Percentiles rank a stretch among this genome's conserved stretches.
phyloP scores from a whole-genome alignment of 2,329 filamentous ascomycete species.

The Fusarium nygamai region DNA sequence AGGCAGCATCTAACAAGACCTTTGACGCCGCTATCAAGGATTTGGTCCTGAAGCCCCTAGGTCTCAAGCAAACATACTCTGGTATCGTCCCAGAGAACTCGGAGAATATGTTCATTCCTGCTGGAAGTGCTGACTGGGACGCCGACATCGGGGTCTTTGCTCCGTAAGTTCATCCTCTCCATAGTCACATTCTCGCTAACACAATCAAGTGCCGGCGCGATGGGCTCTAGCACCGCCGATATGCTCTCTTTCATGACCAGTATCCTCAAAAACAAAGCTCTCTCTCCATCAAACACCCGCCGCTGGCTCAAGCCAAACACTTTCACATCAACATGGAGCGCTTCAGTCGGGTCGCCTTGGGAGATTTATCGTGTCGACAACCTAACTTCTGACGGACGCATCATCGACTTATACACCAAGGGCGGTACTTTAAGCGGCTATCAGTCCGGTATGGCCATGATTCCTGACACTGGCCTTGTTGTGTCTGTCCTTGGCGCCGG shows the following conservation, averaged over 20 bases:
- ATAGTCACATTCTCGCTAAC: not conserved
- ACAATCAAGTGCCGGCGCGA: not conserved
- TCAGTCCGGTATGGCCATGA: not conserved
- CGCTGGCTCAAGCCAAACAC: slow-evolving; percentile 3
- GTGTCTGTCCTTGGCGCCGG: slow-evolving; percentile 5
- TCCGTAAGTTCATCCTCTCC: not conserved
- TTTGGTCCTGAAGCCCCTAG: not conserved
- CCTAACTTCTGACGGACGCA: not conserved
- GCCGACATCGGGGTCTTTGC: not conserved
- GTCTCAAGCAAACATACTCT: not conserved
- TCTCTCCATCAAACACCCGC: not conserved
- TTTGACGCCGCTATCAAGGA: not conserved
- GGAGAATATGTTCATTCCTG: not conserved
- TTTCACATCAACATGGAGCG: not conserved
- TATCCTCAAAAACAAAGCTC: not conserved
- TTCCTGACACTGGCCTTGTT: not conserved
- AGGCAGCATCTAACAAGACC: not conserved
- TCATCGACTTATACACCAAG: not conserved
- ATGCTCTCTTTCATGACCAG: not conserved
- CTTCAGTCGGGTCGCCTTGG: not conserved
- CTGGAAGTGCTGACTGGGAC: not conserved
- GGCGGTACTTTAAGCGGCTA: not conserved
- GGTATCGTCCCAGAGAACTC: not conserved
- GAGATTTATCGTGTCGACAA: slow-evolving; percentile 16
- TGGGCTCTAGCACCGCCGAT: not conserved